Evolutionary conservation across 2,329 filamentous ascomycete genomes (phyloP), one percentile per base, ranked within the genome.

Genomic region (Claviceps sorghi): DNA sequence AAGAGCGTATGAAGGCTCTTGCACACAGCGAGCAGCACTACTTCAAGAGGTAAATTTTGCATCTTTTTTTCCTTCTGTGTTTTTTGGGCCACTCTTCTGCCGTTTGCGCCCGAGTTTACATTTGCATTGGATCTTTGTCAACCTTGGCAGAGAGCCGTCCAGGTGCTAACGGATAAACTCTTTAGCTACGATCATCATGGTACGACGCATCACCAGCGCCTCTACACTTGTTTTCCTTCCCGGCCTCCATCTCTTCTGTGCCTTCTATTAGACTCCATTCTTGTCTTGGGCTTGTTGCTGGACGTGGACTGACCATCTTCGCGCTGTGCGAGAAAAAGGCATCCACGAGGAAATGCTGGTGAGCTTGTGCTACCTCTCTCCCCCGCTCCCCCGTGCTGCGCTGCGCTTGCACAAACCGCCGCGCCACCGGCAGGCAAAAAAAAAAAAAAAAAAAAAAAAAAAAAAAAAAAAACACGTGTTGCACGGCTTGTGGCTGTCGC

Each of bases 271-370:
- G 45, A 9, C 13, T 44, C 13, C n/a, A 26, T 44, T 21, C 13
- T 32, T 11, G 6, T 19, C 17, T 29, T n/a, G 19, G n/a, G 8
- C 34, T 32, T 21, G 22, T 26, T 32, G 29, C 9, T 29, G 49
- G 41, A 46, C 41, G 34, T 42, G 42, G 48, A 49, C 34, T 34
- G 40, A 53, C 41, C 38, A 15, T 49, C 32, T 19, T 34, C 30
- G 21, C 46, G n/a, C 42, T 6, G 17, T 38, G 34, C 54, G 30
- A 52, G 49, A 60, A 91, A 60, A 64, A 91, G 88, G 88, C 68
- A 96, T 95, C 67, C 90, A 96, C 70, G 90, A 95, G 76, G 90
- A 96, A 74, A 95, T 95, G 90, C 77, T 95, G 83, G 88, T 95
- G 75, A 71, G 86, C 81, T 61, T 45, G 53, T 54, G 56, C 53